Base-by-base conservation (phyloP, 495 filamentous ascomycete species). In the Aspergillus sclerotiicarbonarius region DNA sequence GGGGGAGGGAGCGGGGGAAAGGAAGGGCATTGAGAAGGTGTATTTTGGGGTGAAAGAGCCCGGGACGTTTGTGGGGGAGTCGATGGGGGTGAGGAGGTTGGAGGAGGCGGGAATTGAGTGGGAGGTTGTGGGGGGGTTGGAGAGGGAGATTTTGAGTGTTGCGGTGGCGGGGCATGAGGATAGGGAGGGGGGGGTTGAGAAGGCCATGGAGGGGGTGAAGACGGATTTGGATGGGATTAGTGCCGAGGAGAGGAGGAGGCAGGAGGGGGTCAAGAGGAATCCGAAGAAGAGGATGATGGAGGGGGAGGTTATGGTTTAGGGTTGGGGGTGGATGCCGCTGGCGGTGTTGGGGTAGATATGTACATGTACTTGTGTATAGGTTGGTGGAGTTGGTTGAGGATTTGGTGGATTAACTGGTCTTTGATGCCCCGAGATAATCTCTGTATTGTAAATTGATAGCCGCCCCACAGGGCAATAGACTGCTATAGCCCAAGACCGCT, bases 21-120 rank as follows among this genome's bases (percentile, higher is more conserved):
- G 80, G 1, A 60, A 54, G 12, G 82, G 79, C 0, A 87, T 98
- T 53, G 76, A 82, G 58, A 90, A 84, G 37, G 91, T 98, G 8
- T 95, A 90, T 64, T 85, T 96, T 51, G 94, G 94, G 0, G 88
- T 95, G 0, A 80, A 87, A 67, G 94, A 98, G 76, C 94, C 94
- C 0, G 86, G 85, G 56, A 95, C 81, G 29, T 98, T 98, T 72
- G 89, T 98, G 25, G 84, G 83, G 21, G 81, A 82, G 51, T 96
- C 95, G 57, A 82, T 84, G 62, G 91, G 91, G 35, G 85, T 85
- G 71, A 71, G 65, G 65, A 86, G 80, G 67, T 75, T 98, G 55
- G 80, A 84, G 56, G 80, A 81, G n/a, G 85, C 83, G 6, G 90
- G 91, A n/a, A 83, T 98, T 41, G 70, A 82, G 35, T 88, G 89